Percentiles rank a stretch among this genome's conserved stretches.
Conservation (phyloP, 306 rosid genomes). For the Amphicarpaea edgeworthii region DNA sequence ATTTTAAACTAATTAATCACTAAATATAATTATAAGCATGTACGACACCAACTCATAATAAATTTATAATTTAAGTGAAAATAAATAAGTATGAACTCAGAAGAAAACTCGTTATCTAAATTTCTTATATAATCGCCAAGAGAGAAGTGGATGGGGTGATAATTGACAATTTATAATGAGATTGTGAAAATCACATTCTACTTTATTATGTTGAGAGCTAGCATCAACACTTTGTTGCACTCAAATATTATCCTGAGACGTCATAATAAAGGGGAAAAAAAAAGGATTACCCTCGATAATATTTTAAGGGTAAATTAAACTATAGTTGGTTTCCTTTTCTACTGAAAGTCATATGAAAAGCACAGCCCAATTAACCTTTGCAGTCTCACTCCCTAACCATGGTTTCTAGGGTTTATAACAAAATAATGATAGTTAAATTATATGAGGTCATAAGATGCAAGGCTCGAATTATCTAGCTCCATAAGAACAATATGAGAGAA, state of each 20-base stretch:
- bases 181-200: not conserved
- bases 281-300: not conserved
- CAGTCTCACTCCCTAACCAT: not conserved
- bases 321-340: constrained; percentile 1
- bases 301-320: constrained; percentile 14
- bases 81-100: too few relatives aligned
- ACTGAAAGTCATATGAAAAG: constrained; percentile 20
- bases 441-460: not conserved
- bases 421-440: not conserved
- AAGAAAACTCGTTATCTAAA: too few relatives aligned
- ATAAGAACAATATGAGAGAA: constrained; percentile 4
- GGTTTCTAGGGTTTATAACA: not conserved
- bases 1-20: too few relatives aligned
- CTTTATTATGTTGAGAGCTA: not conserved
- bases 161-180: not conserved
- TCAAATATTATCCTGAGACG: constrained; percentile 13
- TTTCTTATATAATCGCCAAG: not conserved
- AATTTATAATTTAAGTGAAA: too few relatives aligned
- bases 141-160: not conserved
- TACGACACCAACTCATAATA: too few relatives aligned
- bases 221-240: constrained; percentile 35
- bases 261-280: not conserved
- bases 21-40: too few relatives aligned
- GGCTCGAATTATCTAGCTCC: constrained; percentile 5
- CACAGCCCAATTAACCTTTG: not conserved